These are phyloP conservation scores for Phytophthora agathidicida DNA, from an alignment of 352 stramenopile genomes.

Conservation along the genomic window DNA sequence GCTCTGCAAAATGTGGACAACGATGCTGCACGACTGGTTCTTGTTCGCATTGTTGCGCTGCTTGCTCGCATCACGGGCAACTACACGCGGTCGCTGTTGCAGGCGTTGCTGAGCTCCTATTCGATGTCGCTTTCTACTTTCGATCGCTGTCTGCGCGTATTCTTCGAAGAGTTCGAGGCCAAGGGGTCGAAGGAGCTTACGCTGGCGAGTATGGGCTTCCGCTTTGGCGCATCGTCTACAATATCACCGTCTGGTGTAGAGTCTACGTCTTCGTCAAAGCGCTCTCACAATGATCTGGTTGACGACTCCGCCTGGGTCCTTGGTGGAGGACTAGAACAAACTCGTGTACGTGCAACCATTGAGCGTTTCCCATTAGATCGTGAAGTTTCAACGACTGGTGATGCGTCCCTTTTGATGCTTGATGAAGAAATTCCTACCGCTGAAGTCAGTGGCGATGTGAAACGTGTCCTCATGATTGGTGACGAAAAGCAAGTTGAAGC, in stretches of 20 bases:
- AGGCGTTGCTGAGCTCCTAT: slow-evolving; percentile 68
- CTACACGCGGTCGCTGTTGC: slow-evolving; percentile 62
- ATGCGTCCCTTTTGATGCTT: slow-evolving; percentile 39
- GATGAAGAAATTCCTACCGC: slow-evolving; percentile 23
- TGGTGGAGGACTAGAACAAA: slow-evolving; percentile 63
- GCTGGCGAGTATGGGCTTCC: slow-evolving; percentile 57
- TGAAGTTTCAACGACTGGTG: slow-evolving; percentile 29
- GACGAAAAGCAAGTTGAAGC: slow-evolving; percentile 21
- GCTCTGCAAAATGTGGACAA: slow-evolving; percentile 30
- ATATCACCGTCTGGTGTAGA: slow-evolving; percentile 29
- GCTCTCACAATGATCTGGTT: slow-evolving; percentile 49
- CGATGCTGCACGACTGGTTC: slow-evolving; percentile 25
- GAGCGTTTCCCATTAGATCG: slow-evolving; percentile 73
- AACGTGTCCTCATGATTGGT: slow-evolving; percentile 2
- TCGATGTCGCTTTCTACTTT: slow-evolving; percentile 67
- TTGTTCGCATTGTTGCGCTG: slow-evolving; percentile 48
- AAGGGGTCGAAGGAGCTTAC: slow-evolving; percentile 46
- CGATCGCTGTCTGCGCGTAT: slow-evolving; percentile 58
- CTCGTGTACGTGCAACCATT: slow-evolving; percentile 70
- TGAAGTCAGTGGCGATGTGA: slow-evolving; percentile 1
- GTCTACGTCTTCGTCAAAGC: slow-evolving; percentile 40
- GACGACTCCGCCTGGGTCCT: slow-evolving; percentile 76
- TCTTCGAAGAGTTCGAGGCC: slow-evolving; percentile 67
- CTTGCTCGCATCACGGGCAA: slow-evolving; percentile 45
- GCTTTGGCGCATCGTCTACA: slow-evolving; percentile 66